Conservation (phyloP, 2,329 filamentous ascomycete genomes). For the Didymella pomorum region DNA sequence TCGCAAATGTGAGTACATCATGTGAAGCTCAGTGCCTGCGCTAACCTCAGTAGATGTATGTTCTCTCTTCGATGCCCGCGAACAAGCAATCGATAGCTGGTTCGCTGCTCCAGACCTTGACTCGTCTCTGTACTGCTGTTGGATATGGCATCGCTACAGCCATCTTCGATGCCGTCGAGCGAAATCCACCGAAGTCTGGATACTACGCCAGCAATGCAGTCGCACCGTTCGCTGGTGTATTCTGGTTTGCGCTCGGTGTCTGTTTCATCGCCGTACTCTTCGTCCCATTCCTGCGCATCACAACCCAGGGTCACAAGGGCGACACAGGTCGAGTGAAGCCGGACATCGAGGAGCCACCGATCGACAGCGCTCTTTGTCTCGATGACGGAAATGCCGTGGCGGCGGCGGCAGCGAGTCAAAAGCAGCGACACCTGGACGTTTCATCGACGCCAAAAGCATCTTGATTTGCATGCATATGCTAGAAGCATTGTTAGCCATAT, state of each 20-base stretch:
- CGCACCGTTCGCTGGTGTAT: conserved; percentile 61
- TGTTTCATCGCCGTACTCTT: conserved; percentile 56
- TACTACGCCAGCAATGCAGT: conserved; percentile 56
- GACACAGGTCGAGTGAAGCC: conserved; percentile 34
- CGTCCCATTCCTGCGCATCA: conserved; percentile 62
- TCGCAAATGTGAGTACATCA: conserved; percentile 64
- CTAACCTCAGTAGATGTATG: conserved; percentile 64
- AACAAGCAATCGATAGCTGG: conserved; percentile 72
- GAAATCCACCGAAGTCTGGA: conserved; percentile 41
- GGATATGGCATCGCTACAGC: conserved; percentile 70
- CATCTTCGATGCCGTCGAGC: conserved; percentile 60
- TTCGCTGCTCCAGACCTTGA: conserved; percentile 73
- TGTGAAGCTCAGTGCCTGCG: neutral
- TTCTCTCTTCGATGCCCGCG: conserved; percentile 69
- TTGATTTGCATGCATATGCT: neutral
- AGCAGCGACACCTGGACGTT: neutral
- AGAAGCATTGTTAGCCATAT: neutral
- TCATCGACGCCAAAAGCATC: neutral
- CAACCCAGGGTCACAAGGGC: conserved; percentile 60
- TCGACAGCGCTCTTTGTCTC: conserved; percentile 3
- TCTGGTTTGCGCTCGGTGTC: conserved; percentile 60
- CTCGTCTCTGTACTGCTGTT: conserved; percentile 66
- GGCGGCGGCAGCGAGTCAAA: neutral
- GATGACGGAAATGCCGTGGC: conserved; percentile 15
- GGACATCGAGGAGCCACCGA: neutral